Conservation (phyloP, 768 basidiomycete genomes). For the Rhizopogon roseolus region DNA sequence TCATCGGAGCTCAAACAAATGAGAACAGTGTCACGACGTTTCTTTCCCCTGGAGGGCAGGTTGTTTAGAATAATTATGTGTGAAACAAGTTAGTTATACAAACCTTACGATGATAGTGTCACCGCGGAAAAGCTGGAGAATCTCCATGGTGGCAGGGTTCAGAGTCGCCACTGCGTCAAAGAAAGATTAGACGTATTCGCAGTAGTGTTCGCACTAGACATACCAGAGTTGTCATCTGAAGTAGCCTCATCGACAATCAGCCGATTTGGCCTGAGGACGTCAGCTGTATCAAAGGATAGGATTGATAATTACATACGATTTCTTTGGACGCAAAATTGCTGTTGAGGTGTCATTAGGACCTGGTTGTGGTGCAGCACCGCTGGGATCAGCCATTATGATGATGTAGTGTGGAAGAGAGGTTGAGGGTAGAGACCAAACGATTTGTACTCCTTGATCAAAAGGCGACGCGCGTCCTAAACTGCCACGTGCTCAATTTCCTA, state of each 20-base stretch:
- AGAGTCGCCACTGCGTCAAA: constrained; percentile 73
- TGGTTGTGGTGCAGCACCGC: constrained; percentile 78
- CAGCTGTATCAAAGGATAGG: constrained; percentile 3
- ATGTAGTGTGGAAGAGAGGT: constrained; percentile 5
- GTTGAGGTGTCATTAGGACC: constrained; percentile 88
- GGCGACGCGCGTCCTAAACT: constrained; percentile 28
- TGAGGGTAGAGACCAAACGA: constrained; percentile 6
- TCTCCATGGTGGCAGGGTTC: constrained; percentile 96
- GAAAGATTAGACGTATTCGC: constrained; percentile 12
- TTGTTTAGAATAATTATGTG: not conserved
- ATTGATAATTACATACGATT: constrained; percentile 65
- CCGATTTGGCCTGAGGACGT: constrained; percentile 77
- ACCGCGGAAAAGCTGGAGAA: constrained; percentile 88
- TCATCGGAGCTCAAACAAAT: constrained; percentile 95
- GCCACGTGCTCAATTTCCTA: constrained; percentile 7
- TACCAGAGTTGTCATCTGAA: constrained; percentile 94
- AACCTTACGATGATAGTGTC: constrained; percentile 95
- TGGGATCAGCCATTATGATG: constrained; percentile 67
- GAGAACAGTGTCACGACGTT: constrained; percentile 94
- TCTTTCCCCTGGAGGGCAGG: constrained; percentile 71
- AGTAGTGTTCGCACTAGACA: constrained; percentile 14
- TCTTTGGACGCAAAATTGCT: constrained; percentile 94
- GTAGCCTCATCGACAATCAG: constrained; percentile 94
- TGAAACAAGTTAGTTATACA: constrained; percentile 11
- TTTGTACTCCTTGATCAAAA: constrained; percentile 2